Evolutionary conservation across 1,284 basidiomycete genomes (phyloP), one percentile per base, ranked within the genome.

Genomic region (Schizophyllum amplum): DNA sequence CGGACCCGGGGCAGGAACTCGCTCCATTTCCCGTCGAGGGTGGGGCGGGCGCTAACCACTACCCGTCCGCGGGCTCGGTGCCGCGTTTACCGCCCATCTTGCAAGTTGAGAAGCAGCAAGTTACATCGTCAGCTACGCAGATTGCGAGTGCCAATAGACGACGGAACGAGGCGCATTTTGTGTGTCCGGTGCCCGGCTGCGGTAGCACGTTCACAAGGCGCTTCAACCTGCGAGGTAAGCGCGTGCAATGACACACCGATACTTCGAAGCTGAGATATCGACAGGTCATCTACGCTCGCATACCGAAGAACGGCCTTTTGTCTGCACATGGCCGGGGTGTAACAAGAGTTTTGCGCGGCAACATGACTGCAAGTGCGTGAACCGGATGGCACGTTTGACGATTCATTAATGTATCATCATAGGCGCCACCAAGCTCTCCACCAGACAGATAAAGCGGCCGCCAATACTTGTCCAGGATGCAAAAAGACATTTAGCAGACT

Each of bases 71-170:
- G 23, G 72, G 71, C 51, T 74, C 78, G 58, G 77, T 87, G 4
- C 82, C 86, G 2, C 81, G 88, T 53, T 75, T 92, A 5, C 90
- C 89, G 42, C 90, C 87, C 54, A 91, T 92, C 66, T 72, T 90
- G 46, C 89, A 90, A 69, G 89, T 94, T 51, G 90, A 94, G 72
- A 92, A 92, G 71, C 86, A 91, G 74, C 90, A 93, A 71, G 94
- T 97, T 47, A 97, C 94, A 27, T 95, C 92, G 26, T 87, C 87
- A 51, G 94, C 94, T n/a, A 97, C 94, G 1, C 92, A 96, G 70
- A 82, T 90, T 4, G 94, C 94, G 2, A 94, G 91, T 66, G 90
- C 90, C 47, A 94, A 89, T 68, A 80, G 94, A 54, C 76, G 94
- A 53, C 82, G 92, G 63, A 94, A 95, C 67, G 91, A 93, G 69